Evolutionary conservation across 495 filamentous ascomycete species (phyloP).

Genomic region (Aspergillus homomorphus): DNA sequence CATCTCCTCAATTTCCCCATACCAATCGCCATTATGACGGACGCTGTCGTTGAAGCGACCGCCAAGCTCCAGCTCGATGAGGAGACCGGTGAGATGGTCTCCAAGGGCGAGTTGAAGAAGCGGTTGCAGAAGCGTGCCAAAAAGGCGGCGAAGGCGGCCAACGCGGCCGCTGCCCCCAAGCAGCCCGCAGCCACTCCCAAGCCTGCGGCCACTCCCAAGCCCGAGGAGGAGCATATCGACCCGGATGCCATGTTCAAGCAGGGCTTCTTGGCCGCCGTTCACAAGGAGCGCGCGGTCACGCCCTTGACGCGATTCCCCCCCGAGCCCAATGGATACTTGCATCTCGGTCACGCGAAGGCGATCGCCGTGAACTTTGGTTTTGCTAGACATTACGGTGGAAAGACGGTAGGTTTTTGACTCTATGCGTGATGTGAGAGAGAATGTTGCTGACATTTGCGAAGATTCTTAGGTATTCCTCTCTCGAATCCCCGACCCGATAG

Average conservation of each 20-base stretch:
- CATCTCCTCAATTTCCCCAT: not conserved
- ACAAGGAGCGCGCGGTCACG: constrained; percentile 66
- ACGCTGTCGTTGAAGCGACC: constrained; percentile 48
- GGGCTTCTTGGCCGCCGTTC: constrained; percentile 79
- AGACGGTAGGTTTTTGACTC: not conserved
- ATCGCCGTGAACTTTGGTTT: constrained; percentile 97
- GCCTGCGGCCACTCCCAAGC: constrained; percentile 39
- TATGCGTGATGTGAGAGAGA: not conserved
- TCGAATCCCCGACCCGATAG: not conserved
- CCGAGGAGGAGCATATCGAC: constrained; percentile 47
- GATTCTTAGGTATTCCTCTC: not conserved
- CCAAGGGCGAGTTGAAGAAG: constrained; percentile 66
- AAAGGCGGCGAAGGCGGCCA: constrained; percentile 45
- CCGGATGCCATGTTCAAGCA: constrained; percentile 77
- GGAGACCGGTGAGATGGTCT: constrained; percentile 65
- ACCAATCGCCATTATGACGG: constrained; percentile 47
- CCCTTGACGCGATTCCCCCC: constrained; percentile 83
- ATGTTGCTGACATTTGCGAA: not conserved
- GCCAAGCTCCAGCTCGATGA: constrained; percentile 62
- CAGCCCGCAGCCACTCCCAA: constrained; percentile 27
- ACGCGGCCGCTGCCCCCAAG: constrained; percentile 40
- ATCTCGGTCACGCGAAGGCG: constrained; percentile 94
- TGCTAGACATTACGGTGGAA: constrained; percentile 77
- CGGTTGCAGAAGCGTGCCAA: constrained; percentile 59
- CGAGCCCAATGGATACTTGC: constrained; percentile 73